Base-by-base conservation (phyloP, 2,329 filamentous ascomycete genomes). In the Ambrosiella xylebori region DNA sequence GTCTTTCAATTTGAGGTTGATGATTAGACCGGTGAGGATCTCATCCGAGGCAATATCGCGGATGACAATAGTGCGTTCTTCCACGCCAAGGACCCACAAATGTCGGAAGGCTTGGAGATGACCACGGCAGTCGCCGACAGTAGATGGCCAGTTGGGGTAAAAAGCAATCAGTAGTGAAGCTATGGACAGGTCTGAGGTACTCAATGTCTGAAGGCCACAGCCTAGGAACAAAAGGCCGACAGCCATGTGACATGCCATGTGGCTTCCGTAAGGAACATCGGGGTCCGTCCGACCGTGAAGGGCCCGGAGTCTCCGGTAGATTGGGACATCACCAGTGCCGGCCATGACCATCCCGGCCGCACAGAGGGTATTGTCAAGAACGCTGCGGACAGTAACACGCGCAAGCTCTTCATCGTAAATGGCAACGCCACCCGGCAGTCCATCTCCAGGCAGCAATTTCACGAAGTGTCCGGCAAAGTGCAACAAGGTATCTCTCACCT, bases 41-140 rank as follows among this genome's bases (percentile, higher is more conserved):
- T 88, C 82, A 45, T 85, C 82, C 0, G 88, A 95, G 60, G 93
- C 83, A 2, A 93, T 79, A 64, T 98, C 93, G 61, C 91, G 86
- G 15, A 88, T 80, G 0, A 98, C 81, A 0, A 98, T 78, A 66
- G 91, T 97, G 56, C 94, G 81, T 8, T 88, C 81, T 65, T 98
- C 93, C 0, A 87, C 85, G 1, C 93, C 93, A 2, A 98, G 76
- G 9, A 95, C 91, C 93, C 93, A 98, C 66, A 98, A 86, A 70
- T 98, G 91, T 4, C 94, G 82, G 72, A 98, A 93, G 2, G 94
- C 93, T 72, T 98, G 93, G 5, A 98, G 76, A 65, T 98, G 93
- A 9, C 88, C 89, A 63, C 87, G 85, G 66, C 97, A 97, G 71
- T 98, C 93, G 65, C 95, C 85, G 1, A 97, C 87, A 37, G 81